These are phyloP conservation scores for Hypoxylon subgilvum DNA, from an alignment of 495 filamentous ascomycete species.

Conservation along the genomic window DNA sequence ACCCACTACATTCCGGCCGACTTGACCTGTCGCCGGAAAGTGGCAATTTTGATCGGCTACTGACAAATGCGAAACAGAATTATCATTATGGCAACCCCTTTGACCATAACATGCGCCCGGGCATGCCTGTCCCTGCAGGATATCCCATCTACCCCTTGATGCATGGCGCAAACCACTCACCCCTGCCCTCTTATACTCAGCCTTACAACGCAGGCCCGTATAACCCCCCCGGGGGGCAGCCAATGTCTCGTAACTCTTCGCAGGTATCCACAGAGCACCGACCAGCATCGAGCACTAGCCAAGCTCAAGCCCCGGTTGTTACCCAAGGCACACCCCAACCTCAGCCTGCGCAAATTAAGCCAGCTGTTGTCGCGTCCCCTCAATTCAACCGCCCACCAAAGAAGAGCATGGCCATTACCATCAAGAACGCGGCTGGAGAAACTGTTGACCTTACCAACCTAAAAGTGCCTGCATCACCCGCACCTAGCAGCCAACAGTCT, in stretches of 20 bases:
- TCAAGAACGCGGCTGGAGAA: constrained; percentile 79
- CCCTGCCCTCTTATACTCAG: constrained; percentile 56
- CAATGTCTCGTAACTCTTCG: constrained; percentile 84
- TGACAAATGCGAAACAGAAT: constrained; percentile 67
- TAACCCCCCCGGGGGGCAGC: constrained; percentile 60
- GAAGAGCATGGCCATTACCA: constrained; percentile 72
- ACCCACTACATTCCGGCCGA: constrained; percentile 32
- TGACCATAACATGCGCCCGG: constrained; percentile 38
- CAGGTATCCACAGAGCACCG: constrained; percentile 76
- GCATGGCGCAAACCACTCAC: constrained; percentile 56
- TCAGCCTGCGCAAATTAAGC: constrained; percentile 64
- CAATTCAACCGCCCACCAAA: constrained; percentile 64
- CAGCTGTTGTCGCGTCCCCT: constrained; percentile 64
- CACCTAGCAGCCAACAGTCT: constrained; percentile 54
- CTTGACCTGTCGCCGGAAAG: constrained; percentile 71
- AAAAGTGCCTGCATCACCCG: constrained; percentile 53
- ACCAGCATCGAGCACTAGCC: constrained; percentile 78
- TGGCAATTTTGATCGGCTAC: constrained; percentile 74
- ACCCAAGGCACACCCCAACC: constrained; percentile 53
- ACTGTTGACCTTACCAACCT: constrained; percentile 49
- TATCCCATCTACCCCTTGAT: constrained; percentile 56
- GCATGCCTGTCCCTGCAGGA: constrained; percentile 47
- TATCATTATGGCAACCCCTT: constrained; percentile 46
- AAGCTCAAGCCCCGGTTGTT: constrained; percentile 55
- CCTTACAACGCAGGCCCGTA: constrained; percentile 60